phyloP scores from a whole-genome alignment of 306 rosid genomes.

The Pterocarpus macrocarpus region DNA sequence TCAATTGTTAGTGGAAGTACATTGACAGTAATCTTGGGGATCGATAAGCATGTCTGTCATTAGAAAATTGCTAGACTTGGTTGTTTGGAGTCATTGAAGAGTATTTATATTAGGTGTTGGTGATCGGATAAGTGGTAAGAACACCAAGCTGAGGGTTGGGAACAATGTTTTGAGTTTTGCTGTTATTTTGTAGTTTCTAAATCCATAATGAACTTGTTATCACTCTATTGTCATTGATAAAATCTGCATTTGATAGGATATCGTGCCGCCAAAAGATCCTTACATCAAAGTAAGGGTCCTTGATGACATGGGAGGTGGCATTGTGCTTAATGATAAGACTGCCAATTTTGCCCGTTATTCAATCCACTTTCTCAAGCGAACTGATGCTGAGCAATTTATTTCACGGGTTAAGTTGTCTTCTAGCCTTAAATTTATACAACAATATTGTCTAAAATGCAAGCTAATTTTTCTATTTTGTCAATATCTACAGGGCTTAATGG shows the following conservation, averaged over 20 bases:
- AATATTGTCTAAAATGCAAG: constrained; percentile 5
- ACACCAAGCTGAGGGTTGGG: constrained; percentile 22
- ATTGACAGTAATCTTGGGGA: constrained; percentile 6
- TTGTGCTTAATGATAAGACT: constrained; percentile 77
- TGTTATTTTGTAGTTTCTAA: constrained; percentile 11
- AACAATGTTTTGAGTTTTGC: not conserved
- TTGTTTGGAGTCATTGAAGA: constrained; percentile 15
- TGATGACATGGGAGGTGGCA: constrained; percentile 82
- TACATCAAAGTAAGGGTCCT: constrained; percentile 91
- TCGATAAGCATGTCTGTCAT: not conserved
- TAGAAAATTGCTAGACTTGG: constrained; percentile 1
- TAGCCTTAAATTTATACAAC: constrained; percentile 26
- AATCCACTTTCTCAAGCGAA: constrained; percentile 93
- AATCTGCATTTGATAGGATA: constrained; percentile 71
- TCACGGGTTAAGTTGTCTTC: constrained; percentile 62
- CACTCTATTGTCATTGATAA: constrained; percentile 17
- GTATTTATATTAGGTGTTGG: not conserved
- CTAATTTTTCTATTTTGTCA: constrained; percentile 38
- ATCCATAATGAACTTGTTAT: constrained; percentile 10
- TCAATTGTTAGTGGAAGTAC: not conserved
- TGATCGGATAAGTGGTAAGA: not conserved
- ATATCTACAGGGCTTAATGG: constrained; percentile 82
- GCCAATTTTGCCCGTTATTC: constrained; percentile 85
- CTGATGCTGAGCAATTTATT: constrained; percentile 87
- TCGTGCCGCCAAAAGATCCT: constrained; percentile 98